phyloP scores from a whole-genome alignment of 345 rosid genomes.

The Camelina laxa region DNA sequence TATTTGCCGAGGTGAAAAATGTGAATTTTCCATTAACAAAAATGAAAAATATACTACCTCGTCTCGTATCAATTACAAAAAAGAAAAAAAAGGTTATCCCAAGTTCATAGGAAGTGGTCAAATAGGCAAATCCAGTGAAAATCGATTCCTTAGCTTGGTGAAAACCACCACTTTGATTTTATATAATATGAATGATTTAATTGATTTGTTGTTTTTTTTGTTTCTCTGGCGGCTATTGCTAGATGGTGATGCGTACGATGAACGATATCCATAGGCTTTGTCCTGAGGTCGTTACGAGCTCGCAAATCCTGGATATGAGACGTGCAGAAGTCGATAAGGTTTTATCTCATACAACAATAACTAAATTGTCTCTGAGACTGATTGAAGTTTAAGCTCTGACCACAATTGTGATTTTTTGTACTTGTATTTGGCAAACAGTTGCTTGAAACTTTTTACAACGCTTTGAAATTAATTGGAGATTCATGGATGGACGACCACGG shows the following conservation, averaged over 20 bases:
- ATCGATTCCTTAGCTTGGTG: not conserved
- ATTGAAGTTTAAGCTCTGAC: conserved; percentile 6
- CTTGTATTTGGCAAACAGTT: conserved; percentile 47
- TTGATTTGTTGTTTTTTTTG: not conserved
- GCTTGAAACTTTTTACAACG: conserved; percentile 51
- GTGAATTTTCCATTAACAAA: too few species aligned
- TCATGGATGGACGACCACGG: conserved; percentile 62
- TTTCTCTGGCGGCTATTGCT: not conserved
- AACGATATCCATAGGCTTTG: conserved; percentile 63
- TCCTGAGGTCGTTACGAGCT: conserved; percentile 58
- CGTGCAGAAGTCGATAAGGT: conserved; percentile 60
- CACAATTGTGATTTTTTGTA: not conserved
- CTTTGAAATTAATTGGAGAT: conserved; percentile 67
- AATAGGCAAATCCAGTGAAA: not conserved
- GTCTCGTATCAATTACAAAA: not conserved
- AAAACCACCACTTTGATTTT: not conserved
- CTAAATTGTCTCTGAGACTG: not conserved
- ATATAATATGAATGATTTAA: conserved; percentile 9
- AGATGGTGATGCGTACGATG: conserved; percentile 73
- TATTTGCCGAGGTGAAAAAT: too few species aligned
- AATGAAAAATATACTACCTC: not conserved
- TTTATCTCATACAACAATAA: not conserved
- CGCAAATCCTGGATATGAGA: conserved; percentile 49
- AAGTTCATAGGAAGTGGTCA: not conserved
- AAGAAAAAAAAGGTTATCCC: not conserved